phyloP scores from a whole-genome alignment of 2,329 filamentous ascomycete genomes.

The Dothiorella sarmentorum region DNA sequence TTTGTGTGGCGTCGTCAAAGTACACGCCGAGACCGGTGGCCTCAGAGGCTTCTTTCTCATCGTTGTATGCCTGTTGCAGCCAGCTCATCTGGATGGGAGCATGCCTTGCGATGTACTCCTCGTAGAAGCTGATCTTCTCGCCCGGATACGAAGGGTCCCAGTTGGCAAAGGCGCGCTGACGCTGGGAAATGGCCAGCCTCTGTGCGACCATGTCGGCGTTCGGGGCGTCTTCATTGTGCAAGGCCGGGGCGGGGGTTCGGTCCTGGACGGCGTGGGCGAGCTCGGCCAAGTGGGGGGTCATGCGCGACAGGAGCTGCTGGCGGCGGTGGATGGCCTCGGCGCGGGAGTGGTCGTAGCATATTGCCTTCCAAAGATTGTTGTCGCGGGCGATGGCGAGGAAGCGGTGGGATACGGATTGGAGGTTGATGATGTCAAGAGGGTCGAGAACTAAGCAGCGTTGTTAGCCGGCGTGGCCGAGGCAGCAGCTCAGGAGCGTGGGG shows the following conservation, averaged over 20 bases:
- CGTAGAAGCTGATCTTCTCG: slow-evolving; percentile 78
- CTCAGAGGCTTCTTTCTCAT: slow-evolving; percentile 53
- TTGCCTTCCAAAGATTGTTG: slow-evolving; percentile 69
- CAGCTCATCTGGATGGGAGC: slow-evolving; percentile 72
- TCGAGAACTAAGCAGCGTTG: slow-evolving; percentile 52
- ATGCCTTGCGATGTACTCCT: slow-evolving; percentile 81
- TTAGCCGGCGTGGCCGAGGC: slow-evolving; percentile 18
- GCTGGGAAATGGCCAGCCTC: slow-evolving; percentile 37
- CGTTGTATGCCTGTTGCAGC: slow-evolving; percentile 61
- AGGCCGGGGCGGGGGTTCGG: slow-evolving; percentile 21
- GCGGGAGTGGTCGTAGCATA: slow-evolving; percentile 68
- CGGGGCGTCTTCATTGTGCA: slow-evolving; percentile 29
- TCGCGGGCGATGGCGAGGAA: slow-evolving; percentile 69
- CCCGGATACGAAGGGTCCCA: slow-evolving; percentile 77
- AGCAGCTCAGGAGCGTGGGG: slow-evolving; percentile 1
- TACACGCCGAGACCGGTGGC: slow-evolving; percentile 68
- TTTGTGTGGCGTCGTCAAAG: slow-evolving; percentile 51
- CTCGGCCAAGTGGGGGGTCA: slow-evolving; percentile 44
- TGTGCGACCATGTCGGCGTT: slow-evolving; percentile 31
- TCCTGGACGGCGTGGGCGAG: slow-evolving; percentile 41
- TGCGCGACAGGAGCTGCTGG: slow-evolving; percentile 35
- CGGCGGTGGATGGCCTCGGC: slow-evolving; percentile 62
- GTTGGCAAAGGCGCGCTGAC: slow-evolving; percentile 57
- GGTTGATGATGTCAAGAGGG: slow-evolving; percentile 60
- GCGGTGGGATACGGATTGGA: slow-evolving; percentile 67